Evolutionary conservation across 129 eudicot genomes (phyloP), one percentile per base, ranked within the genome.

Genomic region (Chrysanthemum seticuspe): DNA sequence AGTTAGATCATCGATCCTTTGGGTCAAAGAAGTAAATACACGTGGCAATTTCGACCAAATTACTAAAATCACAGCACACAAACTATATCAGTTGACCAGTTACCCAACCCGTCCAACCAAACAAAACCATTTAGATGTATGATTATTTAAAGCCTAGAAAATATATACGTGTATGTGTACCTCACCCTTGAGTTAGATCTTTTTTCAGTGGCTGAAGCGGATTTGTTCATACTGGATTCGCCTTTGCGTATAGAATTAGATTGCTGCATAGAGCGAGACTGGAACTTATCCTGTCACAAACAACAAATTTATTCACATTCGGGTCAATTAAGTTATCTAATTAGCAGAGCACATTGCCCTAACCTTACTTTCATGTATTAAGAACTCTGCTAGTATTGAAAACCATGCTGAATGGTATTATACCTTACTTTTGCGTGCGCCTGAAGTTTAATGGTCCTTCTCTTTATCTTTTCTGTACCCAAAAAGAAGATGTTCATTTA

Each of bases 391-490:
- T 71, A 76, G 7, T 53, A 52, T 27, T 62, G 65, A 59, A 63
- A 57, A 21, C 64, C 10, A 62, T 64, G 64, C 31, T 64, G 27
- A 62, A 13, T 51, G 27, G 40, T 72, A 29, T 8, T 21, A 44
- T 81, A 91, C 96, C 92, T 91, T 91, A 79, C 74, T 77, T 77
- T 78, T 36, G 45, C 56, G 63, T 71, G 82, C 56, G 68, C 34
- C 44, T 57, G 80, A 27, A 61, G 76, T 73, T 57, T 78, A 88
- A 65, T 48, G 82, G 55, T 76, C 88, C 76, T 29, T 83, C 21
- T 79, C 87, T 55, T 82, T 85, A 27, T 78, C 97, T 79, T 85
- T 83, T 83, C 97, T 93, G 96, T 57, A 81, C 75, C 68, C 71
- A 79, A n/a, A n/a, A n/a, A n/a, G n/a, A n/a, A n/a, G 44, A 62